Conservation (phyloP, 768 basidiomycete genomes). For the Tylopilus subfusipes region DNA sequence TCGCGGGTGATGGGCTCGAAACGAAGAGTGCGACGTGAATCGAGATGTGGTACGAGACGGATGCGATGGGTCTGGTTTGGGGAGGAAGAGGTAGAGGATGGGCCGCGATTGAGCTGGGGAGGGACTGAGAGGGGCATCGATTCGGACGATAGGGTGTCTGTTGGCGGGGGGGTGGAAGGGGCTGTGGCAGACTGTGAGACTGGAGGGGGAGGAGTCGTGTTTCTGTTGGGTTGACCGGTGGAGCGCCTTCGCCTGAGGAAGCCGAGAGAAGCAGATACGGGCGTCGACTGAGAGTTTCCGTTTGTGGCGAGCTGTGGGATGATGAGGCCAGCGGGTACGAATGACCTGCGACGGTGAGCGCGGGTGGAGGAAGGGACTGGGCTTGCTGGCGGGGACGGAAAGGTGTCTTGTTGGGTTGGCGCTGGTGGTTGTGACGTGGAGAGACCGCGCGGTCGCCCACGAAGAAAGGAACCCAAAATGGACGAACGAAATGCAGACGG, state of each 20-base stretch:
- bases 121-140: conserved; percentile 21
- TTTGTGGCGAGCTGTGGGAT: conserved; percentile 35
- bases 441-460: conserved; percentile 63
- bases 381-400: conserved; percentile 44
- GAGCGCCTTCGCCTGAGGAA: conserved; percentile 67
- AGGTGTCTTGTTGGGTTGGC: conserved; percentile 26
- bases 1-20: conserved; percentile 93
- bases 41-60: conserved; percentile 93
- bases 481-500: conserved; percentile 44
- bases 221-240: conserved; percentile 45
- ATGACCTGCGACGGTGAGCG: conserved; percentile 37
- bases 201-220: conserved; percentile 17
- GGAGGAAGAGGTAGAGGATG: conserved; percentile 15
- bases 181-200: conserved; percentile 7
- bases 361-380: conserved; percentile 34
- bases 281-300: conserved; percentile 24
- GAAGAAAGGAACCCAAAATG: conserved; percentile 71
- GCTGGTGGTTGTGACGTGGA: conserved; percentile 50
- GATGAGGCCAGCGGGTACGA: conserved; percentile 35
- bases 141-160: background rate
- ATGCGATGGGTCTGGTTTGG: conserved; percentile 61
- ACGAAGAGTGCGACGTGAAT: conserved; percentile 80
- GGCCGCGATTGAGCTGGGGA: conserved; percentile 19
- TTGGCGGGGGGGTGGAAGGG: conserved; percentile 16
- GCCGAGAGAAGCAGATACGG: conserved; percentile 35